Base-by-base conservation (phyloP, 192 early-diverging fungal species). In the Mortierella alpina region DNA sequence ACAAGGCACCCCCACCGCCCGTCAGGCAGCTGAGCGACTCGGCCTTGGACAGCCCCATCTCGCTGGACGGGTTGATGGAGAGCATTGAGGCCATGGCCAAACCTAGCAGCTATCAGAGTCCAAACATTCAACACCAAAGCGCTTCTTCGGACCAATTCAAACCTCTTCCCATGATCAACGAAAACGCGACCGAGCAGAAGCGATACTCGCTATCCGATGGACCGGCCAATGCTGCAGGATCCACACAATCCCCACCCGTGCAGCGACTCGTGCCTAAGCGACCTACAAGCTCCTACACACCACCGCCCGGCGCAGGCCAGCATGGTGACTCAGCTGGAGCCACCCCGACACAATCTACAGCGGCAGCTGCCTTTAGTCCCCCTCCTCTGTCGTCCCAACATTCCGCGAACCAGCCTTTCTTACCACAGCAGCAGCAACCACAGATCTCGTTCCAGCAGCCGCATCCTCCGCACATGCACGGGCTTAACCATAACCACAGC, bases 41-140 rank as follows among this genome's bases (percentile, higher is more conserved):
- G 1, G 59, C 57, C 5, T 18, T 68, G 14, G 70, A 72, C 23
- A 72, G 77, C 31, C 70, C 77, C 1, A 80, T 64, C 23, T 80
- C 77, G 12, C 20, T 80, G 14, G 70, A 80, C 64, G 77, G 77
- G 9, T 31, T 80, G 10, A 51, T 80, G 70, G 77, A 80, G n/a
- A 80, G 77, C 20, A 63, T 80, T n/a, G 77, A 80, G 42, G 77
- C 77, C 1, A 72, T 80, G 77, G 48, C 65, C 3, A 72, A 47
- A 40, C 55, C 77, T 31, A 52, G 18, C n/a, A 41, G 12, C 14
- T 39, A 68, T 18, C 49, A 59, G 17, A 22, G 13, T 9, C 59
- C 63, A 22, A 64, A 0, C 41, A 39, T 22, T 5, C 56, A 10
- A 48, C 65, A 68, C 11, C 64, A 40, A 47, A 50, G 49, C 10